Evolutionary conservation across 192 early-diverging fungal species (phyloP).

Genomic region (Linnemannia exigua): DNA sequence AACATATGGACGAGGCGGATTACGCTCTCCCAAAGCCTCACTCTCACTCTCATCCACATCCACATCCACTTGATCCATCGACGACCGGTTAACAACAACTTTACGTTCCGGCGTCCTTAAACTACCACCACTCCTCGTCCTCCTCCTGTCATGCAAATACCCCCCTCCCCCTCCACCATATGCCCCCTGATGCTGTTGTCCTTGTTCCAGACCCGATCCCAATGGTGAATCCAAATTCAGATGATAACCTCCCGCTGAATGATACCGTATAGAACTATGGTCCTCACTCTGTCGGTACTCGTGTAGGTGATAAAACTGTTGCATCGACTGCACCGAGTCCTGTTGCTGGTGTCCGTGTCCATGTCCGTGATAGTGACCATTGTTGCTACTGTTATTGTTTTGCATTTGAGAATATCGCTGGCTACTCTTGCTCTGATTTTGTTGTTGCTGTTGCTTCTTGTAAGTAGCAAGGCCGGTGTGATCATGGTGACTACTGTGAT

Average conservation of each 20-base stretch:
- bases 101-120: neutral
- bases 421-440: neutral
- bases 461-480: too few species aligned
- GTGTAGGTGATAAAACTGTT: slow-evolving; percentile 36
- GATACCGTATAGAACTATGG: neutral
- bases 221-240: neutral
- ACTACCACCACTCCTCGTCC: too few species aligned
- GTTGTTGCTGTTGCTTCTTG: neutral
- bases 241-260: neutral
- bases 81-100: neutral
- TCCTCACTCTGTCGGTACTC: neutral
- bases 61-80: neutral
- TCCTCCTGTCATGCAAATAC: neutral
- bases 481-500: neutral
- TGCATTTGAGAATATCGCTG: neutral
- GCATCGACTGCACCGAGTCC: slow-evolving; percentile 50
- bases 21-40: neutral
- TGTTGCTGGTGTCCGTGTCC: slow-evolving; percentile 14
- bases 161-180: neutral
- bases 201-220: neutral
- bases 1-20: neutral
- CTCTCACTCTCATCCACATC: too few species aligned
- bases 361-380: neutral
- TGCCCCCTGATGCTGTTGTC: neutral
- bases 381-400: neutral